phyloP scores from a whole-genome alignment of 2,329 filamentous ascomycete species.

The Knufia petricola region DNA sequence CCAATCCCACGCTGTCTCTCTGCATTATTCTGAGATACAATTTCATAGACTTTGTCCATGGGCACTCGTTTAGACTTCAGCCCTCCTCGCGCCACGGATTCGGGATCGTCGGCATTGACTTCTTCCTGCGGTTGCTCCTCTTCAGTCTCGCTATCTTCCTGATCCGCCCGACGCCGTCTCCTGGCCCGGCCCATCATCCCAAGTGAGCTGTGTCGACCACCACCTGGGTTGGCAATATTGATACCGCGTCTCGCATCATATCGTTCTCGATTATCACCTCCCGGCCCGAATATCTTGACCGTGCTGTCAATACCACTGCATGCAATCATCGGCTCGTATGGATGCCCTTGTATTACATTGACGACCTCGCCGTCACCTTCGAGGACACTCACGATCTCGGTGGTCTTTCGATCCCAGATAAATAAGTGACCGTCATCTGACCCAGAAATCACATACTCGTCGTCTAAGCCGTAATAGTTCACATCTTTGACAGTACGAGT shows the following conservation, averaged over 20 bases:
- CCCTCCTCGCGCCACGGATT: slow-evolving; percentile 33
- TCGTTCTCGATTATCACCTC: slow-evolving; percentile 45
- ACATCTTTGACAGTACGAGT: slow-evolving; percentile 60
- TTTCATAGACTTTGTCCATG: slow-evolving; percentile 52
- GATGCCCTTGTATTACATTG: slow-evolving; percentile 59
- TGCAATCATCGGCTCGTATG: slow-evolving; percentile 57
- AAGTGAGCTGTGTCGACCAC: slow-evolving; percentile 29
- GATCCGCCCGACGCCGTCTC: slow-evolving; percentile 9
- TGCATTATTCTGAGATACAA: slow-evolving; percentile 53
- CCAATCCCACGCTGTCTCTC: slow-evolving; percentile 48
- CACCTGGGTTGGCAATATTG: slow-evolving; percentile 45
- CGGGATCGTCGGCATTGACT: slow-evolving; percentile 23
- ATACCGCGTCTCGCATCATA: slow-evolving; percentile 47
- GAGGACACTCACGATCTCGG: slow-evolving; percentile 53
- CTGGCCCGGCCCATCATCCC: slow-evolving; percentile 21
- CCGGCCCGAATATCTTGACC: slow-evolving; percentile 57
- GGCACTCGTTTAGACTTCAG: slow-evolving; percentile 46
- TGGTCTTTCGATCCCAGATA: slow-evolving; percentile 58
- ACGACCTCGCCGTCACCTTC: slow-evolving; percentile 61
- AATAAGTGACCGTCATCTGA: slow-evolving; percentile 59
- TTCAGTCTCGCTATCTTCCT: slow-evolving; percentile 12
- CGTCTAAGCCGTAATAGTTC: slow-evolving; percentile 57
- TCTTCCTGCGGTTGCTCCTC: slow-evolving; percentile 13
- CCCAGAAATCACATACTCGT: slow-evolving; percentile 60
- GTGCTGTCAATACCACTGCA: slow-evolving; percentile 59